Percentiles rank a stretch among this genome's conserved stretches.
Evolutionary conservation across 306 rosid species (phyloP).

Genomic region (Senna tora): DNA sequence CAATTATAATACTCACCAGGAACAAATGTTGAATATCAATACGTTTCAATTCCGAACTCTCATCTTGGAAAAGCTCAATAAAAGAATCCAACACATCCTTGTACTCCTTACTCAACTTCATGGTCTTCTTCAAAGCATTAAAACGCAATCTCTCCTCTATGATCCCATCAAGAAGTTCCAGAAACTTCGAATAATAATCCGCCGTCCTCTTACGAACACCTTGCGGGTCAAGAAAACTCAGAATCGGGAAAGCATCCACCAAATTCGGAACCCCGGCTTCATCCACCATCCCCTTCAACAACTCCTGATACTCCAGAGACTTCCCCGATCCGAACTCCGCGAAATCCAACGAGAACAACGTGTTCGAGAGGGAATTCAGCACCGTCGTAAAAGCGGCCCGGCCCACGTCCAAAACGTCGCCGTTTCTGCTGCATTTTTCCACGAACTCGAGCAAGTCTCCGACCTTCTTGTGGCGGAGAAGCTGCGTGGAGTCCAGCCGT

Average conservation of each 20-base stretch:
- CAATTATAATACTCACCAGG: neutral
- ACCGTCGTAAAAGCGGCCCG: neutral
- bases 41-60: neutral
- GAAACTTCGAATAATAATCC: neutral
- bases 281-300: neutral
- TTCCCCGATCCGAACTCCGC: neutral
- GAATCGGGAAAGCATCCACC: neutral
- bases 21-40: neutral
- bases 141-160: neutral
- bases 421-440: neutral
- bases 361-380: neutral
- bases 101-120: neutral
- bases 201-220: neutral
- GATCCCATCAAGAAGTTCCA: neutral
- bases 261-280: neutral
- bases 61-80: neutral
- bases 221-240: neutral
- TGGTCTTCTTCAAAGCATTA: neutral
- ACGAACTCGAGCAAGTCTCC: neutral
- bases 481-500: neutral
- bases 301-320: neutral
- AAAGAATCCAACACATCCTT: neutral
- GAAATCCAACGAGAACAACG: neutral
- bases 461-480: constrained; percentile 2
- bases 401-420: neutral